Evolutionary conservation across 2,329 filamentous ascomycete species (phyloP).

Genomic region (Fusarium guadeloupense): DNA sequence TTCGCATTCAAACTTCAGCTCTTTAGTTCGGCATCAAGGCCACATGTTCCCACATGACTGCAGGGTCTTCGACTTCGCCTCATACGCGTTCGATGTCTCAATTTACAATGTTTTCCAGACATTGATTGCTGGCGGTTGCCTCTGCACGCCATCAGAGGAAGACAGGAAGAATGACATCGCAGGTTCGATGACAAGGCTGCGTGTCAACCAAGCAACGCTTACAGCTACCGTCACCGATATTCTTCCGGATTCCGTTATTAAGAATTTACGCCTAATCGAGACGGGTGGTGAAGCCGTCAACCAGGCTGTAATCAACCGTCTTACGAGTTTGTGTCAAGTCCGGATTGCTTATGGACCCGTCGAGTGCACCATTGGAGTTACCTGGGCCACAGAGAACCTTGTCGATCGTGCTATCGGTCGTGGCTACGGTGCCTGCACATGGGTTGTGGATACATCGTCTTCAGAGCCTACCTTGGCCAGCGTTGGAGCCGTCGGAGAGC

Average conservation of each 20-base stretch:
- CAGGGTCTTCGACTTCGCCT: conserved; percentile 2
- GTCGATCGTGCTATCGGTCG: neutral
- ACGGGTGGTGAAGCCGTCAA: neutral
- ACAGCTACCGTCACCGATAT: neutral
- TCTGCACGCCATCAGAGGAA: neutral
- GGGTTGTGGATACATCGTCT: conserved; percentile 33
- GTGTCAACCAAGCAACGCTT: neutral
- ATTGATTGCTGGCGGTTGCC: neutral
- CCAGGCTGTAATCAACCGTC: neutral
- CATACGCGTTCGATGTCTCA: neutral
- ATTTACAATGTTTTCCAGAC: neutral
- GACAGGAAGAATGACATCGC: neutral
- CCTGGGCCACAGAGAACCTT: neutral
- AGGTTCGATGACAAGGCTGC: neutral
- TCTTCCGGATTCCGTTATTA: neutral
- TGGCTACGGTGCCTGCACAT: conserved; percentile 2
- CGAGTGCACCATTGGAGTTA: neutral
- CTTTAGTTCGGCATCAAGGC: neutral
- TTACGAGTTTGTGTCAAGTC: neutral
- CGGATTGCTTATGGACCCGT: too few species aligned
- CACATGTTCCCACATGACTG: neutral
- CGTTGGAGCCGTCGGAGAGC: conserved; percentile 31
- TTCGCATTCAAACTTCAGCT: neutral
- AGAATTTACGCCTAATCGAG: neutral
- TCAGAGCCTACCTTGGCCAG: conserved; percentile 25